Evolutionary conservation across 2,329 filamentous ascomycete species (phyloP), one percentile per base, ranked within the genome.

Genomic region (Metarhizium rileyi): DNA sequence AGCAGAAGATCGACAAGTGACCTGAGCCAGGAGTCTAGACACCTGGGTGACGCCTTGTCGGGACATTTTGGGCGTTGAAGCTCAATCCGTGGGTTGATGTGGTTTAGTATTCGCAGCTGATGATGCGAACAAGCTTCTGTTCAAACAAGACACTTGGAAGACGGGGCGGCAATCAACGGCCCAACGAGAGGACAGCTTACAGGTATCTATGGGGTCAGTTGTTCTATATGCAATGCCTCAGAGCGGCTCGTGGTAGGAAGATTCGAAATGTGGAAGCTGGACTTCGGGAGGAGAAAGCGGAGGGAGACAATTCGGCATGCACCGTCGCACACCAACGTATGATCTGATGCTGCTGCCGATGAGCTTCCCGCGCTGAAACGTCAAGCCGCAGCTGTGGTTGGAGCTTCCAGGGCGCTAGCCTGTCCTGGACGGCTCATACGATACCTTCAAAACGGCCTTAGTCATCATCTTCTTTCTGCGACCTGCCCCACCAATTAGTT

Each of bases 1-100:
- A 26, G 54, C 47, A 49, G 52, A 58, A 25, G 58, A 56, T 8
- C 49, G 58, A 48, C 59, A 63, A 47, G 70, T 48, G 48, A 63
- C 59, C 52, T 65, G 66, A 45, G 59, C 54, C 53, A 67, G 62
- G 51, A 66, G 55, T 49, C 69, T 66, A 42, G 68, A 64, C 50
- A 72, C 61, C 54, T 68, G 68, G 46, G 59, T 51, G 56, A 70
- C 49, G 53, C 52, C 60, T 51, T 59, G 58, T 52, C 64, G 62
- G 47, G 63, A 61, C 64, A 68, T 67, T 48, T 23, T 50, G 44
- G 36, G 47, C 44, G 49, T 23, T 36, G 40, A 20, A 16, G 38
- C 12, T 28, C 45, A 44, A 33, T 49, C 26, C 18, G 33, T 25
- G 5, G 18, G 18, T 23, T 23, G 36, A 30, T 18, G 33, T 51